A percentile compares a stretch with the other conserved stretches of the same genome.
Conservation (phyloP, 1,284 basidiomycete species). For the Cystobasidiaceae sp. region DNA sequence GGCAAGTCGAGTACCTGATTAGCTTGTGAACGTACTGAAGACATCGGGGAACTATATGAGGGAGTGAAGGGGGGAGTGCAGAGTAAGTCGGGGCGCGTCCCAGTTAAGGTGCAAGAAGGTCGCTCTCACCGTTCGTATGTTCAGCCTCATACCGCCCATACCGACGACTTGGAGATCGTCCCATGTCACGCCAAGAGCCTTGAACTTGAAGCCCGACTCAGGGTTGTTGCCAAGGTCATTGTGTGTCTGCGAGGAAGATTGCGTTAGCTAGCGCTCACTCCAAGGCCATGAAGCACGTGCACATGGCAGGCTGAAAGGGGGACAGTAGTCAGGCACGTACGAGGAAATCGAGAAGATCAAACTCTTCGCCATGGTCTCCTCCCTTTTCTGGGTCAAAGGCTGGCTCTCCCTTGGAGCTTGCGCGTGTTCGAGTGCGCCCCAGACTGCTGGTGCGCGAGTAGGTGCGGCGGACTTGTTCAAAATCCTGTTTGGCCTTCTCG, state of each 20-base stretch:
- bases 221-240: slow-evolving; percentile 52
- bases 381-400: slow-evolving; percentile 46
- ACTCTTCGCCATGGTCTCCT: slow-evolving; percentile 49
- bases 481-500: slow-evolving; percentile 58
- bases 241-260: not conserved
- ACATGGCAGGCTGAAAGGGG: not conserved
- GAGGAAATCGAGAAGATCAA: slow-evolving; percentile 71
- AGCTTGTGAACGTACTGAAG: slow-evolving; percentile 41
- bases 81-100: too few relatives aligned
- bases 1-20: not conserved
- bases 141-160: slow-evolving; percentile 55
- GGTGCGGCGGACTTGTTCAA: slow-evolving; percentile 54
- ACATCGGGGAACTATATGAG: slow-evolving; percentile 57
- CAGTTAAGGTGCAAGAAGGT: too few relatives aligned
- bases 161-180: slow-evolving; percentile 62
- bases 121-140: slow-evolving; percentile 53
- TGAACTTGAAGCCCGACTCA: slow-evolving; percentile 68
- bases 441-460: slow-evolving; percentile 40
- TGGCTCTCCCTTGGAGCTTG: slow-evolving; percentile 31
- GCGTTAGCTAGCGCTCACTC: not conserved
- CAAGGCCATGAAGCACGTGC: not conserved
- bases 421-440: slow-evolving; percentile 22
- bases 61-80: too few relatives aligned
- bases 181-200: slow-evolving; percentile 66
- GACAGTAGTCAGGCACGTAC: slow-evolving; percentile 55